A percentile compares a stretch with the other conserved stretches of the same genome.
phyloP scores from a whole-genome alignment of 345 rosid genomes.

The Ailanthus altissimus region DNA sequence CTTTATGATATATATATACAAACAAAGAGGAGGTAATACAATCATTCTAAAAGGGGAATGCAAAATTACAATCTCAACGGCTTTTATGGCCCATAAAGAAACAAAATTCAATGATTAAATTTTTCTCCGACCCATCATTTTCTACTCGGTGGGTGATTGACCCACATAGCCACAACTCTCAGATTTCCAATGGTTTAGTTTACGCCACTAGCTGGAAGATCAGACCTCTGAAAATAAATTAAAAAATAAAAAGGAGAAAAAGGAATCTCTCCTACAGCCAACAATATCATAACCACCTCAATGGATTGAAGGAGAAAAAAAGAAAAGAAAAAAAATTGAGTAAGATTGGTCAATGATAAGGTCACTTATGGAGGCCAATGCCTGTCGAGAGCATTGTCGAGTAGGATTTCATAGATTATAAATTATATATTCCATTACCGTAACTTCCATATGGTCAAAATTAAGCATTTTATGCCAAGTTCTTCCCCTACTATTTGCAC shows the following conservation, averaged over 20 bases:
- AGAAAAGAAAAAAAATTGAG: not conserved
- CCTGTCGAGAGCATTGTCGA: not conserved
- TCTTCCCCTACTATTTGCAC: not conserved
- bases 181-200: not conserved
- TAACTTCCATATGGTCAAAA: not conserved
- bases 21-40: too few species aligned
- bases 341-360: slow-evolving; percentile 4
- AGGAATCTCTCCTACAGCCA: slow-evolving; percentile 15
- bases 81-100: too few species aligned
- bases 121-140: not conserved
- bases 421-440: not conserved
- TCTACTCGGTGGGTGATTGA: not conserved
- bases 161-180: not conserved
- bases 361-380: slow-evolving; percentile 20
- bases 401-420: not conserved
- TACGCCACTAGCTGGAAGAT: not conserved
- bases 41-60: too few species aligned
- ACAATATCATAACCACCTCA: slow-evolving; percentile 14
- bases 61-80: too few species aligned
- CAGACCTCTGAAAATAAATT: not conserved
- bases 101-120: not conserved
- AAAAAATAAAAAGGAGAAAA: not conserved
- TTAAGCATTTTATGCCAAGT: not conserved
- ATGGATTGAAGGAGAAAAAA: slow-evolving; percentile 25
- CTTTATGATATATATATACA: too few species aligned